Evolutionary conservation across 2,329 filamentous ascomycete genomes (phyloP), one percentile per base, ranked within the genome.

Genomic region (Pleomassaria siparia): DNA sequence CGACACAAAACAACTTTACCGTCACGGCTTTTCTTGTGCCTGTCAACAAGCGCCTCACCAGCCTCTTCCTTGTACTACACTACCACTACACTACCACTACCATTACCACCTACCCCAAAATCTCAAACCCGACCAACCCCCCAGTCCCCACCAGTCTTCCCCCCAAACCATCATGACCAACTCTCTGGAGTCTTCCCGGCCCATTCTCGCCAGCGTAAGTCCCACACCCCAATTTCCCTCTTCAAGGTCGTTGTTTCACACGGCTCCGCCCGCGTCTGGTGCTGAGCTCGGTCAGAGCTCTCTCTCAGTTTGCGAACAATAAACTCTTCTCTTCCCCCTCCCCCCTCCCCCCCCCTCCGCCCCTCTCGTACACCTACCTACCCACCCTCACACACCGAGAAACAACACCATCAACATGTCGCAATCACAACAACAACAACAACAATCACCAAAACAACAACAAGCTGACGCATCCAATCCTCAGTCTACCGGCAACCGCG

Each of bases 131-230:
- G 7, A 26, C 25, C 25, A 6, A 32, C 29, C 10, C 13, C 29
- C 5, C 29, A n/a, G n/a, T 10, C 9, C 6, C 29, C 29, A 8
- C 29, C 29, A 12, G 15, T 18, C 12, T 32, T 18, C 30, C n/a
- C n/a, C n/a, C n/a, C n/a, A n/a, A 28, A 18, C 37, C 51, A 62
- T 43, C 46, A 72, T 72, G 70, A 64, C 67, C 22, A 70, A 64
- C 58, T 72, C 70, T 42, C 54, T 71, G 24, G 70, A 72, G 55
- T 70, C 68, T 8, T 69, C 66, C 50, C 61, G 70, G 55, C 69
- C 70, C 56, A 72, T 72, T 54, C 65, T 72, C 55, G 65, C 67
- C 63, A 67, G 54, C 51, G 70, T 72, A 64, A 68, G 68, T 64
- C 44, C 53, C 55, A 47, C 52, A 13, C 18, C 43, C 50, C 58